Evolutionary conservation across 2,329 filamentous ascomycete genomes (phyloP).

Genomic region (Lachnellula cervina): DNA sequence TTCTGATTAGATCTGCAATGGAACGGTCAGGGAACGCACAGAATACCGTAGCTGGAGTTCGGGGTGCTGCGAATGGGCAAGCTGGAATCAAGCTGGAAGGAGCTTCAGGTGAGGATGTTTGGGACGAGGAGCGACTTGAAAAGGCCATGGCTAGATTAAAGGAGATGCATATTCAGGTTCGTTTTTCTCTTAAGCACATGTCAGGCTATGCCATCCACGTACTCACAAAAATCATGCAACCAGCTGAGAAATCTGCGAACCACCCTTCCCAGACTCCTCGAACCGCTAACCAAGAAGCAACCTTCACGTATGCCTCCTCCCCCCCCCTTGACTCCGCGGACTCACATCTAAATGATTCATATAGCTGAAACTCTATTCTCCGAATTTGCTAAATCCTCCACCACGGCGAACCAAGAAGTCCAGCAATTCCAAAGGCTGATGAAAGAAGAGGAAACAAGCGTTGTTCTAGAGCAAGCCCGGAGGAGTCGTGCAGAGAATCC

Average conservation of each 20-base stretch:
- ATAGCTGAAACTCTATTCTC: constrained; percentile 47
- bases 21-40: not conserved
- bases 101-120: constrained; percentile 17
- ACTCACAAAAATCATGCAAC: not conserved
- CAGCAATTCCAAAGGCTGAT: constrained; percentile 35
- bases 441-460: constrained; percentile 28
- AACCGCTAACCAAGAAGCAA: constrained; percentile 46
- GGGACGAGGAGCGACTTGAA: constrained; percentile 32
- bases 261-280: constrained; percentile 46
- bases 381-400: constrained; percentile 45
- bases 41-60: not conserved
- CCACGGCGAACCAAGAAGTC: constrained; percentile 45
- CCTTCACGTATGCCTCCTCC: constrained; percentile 42
- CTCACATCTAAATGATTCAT: constrained; percentile 1
- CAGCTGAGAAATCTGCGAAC: constrained; percentile 45
- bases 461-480: constrained; percentile 47
- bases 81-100: not conserved
- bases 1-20: not conserved
- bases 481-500: constrained; percentile 52
- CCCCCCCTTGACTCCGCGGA: not conserved
- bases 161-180: constrained; percentile 34
- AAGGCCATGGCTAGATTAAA: constrained; percentile 30
- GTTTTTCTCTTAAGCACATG: not conserved
- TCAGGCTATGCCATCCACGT: not conserved
- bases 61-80: constrained; percentile 1